A percentile compares a stretch with the other conserved stretches of the same genome.
These are phyloP conservation scores for Penicillium thymicola DNA, from an alignment of 2,329 filamentous ascomycete genomes.

Conservation along the genomic window DNA sequence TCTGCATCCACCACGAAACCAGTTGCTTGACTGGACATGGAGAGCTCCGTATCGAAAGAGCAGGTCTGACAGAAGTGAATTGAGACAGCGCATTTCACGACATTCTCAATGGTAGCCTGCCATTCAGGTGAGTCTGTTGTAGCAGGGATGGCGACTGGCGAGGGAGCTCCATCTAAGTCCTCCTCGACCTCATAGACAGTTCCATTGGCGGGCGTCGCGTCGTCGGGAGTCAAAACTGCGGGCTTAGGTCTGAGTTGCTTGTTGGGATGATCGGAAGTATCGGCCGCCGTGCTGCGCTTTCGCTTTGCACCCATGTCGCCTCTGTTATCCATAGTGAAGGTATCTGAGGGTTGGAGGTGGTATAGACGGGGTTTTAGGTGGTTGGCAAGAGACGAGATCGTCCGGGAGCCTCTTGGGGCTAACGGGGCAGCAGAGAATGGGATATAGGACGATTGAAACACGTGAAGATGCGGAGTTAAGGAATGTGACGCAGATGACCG, in stretches of 20 bases:
- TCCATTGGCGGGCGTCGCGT: slow-evolving; percentile 43
- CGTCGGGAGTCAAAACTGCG: slow-evolving; percentile 39
- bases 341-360: slow-evolving; percentile 6
- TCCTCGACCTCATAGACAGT: slow-evolving; percentile 46
- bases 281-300: slow-evolving; percentile 53
- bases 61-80: slow-evolving; percentile 98
- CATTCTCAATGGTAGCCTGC: slow-evolving; percentile 92
- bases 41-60: slow-evolving; percentile 95
- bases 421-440: slow-evolving; percentile 7
- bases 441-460: neutral
- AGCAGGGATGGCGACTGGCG: slow-evolving; percentile 47
- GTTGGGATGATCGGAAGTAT: slow-evolving; percentile 50
- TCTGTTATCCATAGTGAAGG: slow-evolving; percentile 47
- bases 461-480: slow-evolving; percentile 6
- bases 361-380: slow-evolving; percentile 7
- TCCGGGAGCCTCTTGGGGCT: slow-evolving; percentile 14
- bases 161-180: slow-evolving; percentile 46
- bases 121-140: slow-evolving; percentile 74
- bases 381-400: slow-evolving; percentile 9
- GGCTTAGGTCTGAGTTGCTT: slow-evolving; percentile 54
- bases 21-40: slow-evolving; percentile 90
- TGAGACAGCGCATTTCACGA: slow-evolving; percentile 94
- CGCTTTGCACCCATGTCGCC: slow-evolving; percentile 52
- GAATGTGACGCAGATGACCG: slow-evolving; percentile 13
- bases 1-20: slow-evolving; percentile 97